Evolutionary conservation across 352 stramenopile genomes (phyloP).

Genomic region (Globisporangium emineosum): DNA sequence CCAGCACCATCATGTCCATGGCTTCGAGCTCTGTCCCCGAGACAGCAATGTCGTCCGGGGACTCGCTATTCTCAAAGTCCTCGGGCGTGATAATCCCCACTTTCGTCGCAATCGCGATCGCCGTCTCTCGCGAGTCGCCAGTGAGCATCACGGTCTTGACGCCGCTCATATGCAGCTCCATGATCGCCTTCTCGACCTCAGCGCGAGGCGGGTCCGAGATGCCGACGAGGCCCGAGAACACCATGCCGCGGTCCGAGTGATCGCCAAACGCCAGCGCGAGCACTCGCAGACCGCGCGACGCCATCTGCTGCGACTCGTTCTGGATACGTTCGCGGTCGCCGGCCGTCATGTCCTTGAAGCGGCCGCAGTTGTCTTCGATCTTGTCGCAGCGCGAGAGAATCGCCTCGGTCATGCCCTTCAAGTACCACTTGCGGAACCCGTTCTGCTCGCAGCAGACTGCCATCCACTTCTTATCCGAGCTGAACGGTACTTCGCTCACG

Average conservation of each 20-base stretch:
- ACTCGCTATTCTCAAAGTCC: conserved; percentile 36
- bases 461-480: conserved; percentile 96
- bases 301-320: conserved; percentile 62
- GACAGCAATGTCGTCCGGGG: conserved; percentile 54
- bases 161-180: conserved; percentile 47
- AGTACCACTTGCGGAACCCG: conserved; percentile 56
- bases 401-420: conserved; percentile 83
- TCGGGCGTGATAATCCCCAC: conserved; percentile 89
- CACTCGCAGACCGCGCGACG: conserved; percentile 76
- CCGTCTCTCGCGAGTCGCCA: conserved; percentile 95
- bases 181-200: conserved; percentile 63
- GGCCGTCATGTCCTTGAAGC: conserved; percentile 58
- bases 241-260: conserved; percentile 77
- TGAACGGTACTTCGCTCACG: conserved; percentile 93
- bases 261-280: conserved; percentile 89
- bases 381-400: conserved; percentile 74
- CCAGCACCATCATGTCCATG: conserved; percentile 81
- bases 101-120: conserved; percentile 92
- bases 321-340: conserved; percentile 66
- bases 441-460: conserved; percentile 85
- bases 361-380: conserved; percentile 71
- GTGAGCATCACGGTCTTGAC: conserved; percentile 92
- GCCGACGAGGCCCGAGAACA: conserved; percentile 92
- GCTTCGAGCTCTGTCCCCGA: conserved; percentile 88
- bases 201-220: conserved; percentile 85